A percentile compares a stretch with the other conserved stretches of the same genome.
These are phyloP conservation scores for Petunia axillaris DNA, from an alignment of 257 asterid genomes.

Conservation along the genomic window DNA sequence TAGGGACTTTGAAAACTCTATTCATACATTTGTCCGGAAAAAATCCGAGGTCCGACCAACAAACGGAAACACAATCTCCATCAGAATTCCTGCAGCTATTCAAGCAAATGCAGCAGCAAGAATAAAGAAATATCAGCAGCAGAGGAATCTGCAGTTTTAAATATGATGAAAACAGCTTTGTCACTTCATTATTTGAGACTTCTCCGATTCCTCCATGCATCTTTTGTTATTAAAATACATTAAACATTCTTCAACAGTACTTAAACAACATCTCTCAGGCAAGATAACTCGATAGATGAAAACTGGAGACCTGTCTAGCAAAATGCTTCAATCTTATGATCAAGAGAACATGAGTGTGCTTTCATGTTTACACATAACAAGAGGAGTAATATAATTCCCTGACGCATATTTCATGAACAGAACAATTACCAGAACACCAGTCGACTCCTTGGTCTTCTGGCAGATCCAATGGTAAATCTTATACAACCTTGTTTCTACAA, in stretches of 20 bases:
- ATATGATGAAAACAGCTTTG: neutral
- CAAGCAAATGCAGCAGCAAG: neutral
- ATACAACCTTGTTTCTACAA: neutral
- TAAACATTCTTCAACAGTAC: neutral
- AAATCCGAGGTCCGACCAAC: neutral
- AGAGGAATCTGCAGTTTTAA: neutral
- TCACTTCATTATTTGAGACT: neutral
- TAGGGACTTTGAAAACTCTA: neutral
- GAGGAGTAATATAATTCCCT: neutral
- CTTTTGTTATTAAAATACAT: neutral
- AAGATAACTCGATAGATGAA: neutral
- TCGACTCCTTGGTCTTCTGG: neutral
- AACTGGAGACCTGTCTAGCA: neutral
- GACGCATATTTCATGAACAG: neutral
- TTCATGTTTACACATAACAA: no score
- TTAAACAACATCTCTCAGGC: neutral
- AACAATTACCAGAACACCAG: no score
- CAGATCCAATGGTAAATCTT: neutral
- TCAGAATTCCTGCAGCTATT: neutral
- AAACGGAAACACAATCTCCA: neutral
- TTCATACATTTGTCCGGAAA: neutral
- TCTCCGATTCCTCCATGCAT: neutral
- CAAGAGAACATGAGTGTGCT: neutral
- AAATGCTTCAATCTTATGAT: neutral
- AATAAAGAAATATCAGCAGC: neutral